Evolutionary conservation across 768 basidiomycete species (phyloP), one percentile per base, ranked within the genome.

Genomic region (Podaxis sp.): DNA sequence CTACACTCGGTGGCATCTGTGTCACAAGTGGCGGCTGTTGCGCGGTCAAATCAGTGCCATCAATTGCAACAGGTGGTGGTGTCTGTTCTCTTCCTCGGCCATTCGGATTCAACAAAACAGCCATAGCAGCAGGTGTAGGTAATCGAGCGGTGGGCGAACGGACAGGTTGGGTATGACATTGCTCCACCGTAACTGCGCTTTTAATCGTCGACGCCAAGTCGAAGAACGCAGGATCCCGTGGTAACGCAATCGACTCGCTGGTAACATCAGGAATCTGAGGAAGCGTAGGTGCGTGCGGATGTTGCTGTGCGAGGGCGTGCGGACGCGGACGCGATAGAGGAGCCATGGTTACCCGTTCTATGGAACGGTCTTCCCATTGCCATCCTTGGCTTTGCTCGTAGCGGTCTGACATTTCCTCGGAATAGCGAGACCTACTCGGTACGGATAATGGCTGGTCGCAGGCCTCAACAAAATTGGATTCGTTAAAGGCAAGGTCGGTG

Each of bases 111-210:
- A 79, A 73, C 64, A 77, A 68, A 54, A 78, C 70, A 54, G 79
- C 77, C 79, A 80, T 79, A 44, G 78, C 75, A 63, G 77, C 78
- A 62, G 79, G 79, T 11, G 79, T 79, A 59, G 77, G 76, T n/a
- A 77, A 68, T 63, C 76, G 77, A 50, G 76, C 73, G 47, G 74
- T 70, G 56, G 76, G 75, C 47, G 76, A 72, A 59, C 71, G 70
- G 51, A 73, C 69, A 56, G 58, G 59, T 47, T 53, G 44, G 44
- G 42, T 32, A 6, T 53, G 53, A 4, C 53, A 32, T 53, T 60
- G 59, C 21, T 42, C 53, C 52, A 55, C 52, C n/a, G 59, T 55
- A 50, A 50, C 52, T 35, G 52, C 59, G 52, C 53, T 61, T 61
- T 61, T 61, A 61, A 55, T 55, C 16, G 59, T 38, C 53, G 59